A percentile compares a stretch with the other conserved stretches of the same genome.
phyloP scores from a whole-genome alignment of 805 yeast species.

The Cyberlindnera subsufficiens region DNA sequence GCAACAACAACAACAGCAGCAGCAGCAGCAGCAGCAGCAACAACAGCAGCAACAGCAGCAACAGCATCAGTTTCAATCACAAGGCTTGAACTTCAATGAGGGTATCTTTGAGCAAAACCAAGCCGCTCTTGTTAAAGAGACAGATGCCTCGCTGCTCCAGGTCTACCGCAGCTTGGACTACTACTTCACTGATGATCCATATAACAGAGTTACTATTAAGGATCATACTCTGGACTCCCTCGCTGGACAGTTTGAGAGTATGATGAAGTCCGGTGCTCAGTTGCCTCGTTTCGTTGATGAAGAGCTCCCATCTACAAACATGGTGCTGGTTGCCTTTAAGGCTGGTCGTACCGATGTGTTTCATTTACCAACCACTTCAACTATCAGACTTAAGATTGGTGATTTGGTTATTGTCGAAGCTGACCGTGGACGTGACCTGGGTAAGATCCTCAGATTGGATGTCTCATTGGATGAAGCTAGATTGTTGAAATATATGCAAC shows the following conservation, averaged over 20 bases:
- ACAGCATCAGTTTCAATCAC: not conserved
- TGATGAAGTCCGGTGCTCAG: conserved; percentile 14
- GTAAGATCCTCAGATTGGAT: conserved; percentile 63
- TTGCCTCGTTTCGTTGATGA: conserved; percentile 19
- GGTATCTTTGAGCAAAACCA: conserved; percentile 7
- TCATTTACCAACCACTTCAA: conserved; percentile 38
- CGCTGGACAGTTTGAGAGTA: conserved; percentile 6
- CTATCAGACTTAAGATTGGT: conserved; percentile 39
- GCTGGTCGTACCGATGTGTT: conserved; percentile 77
- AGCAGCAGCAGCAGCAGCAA: not conserved
- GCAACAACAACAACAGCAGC: not conserved
- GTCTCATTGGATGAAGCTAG: conserved; percentile 62
- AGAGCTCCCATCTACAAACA: conserved; percentile 25
- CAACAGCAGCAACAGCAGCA: conserved; percentile 5
- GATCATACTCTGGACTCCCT: conserved; percentile 6
- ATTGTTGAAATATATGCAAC: conserved; percentile 67
- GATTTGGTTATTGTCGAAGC: conserved; percentile 80
- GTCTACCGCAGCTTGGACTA: conserved; percentile 18
- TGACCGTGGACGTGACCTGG: conserved; percentile 78
- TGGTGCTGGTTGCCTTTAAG: conserved; percentile 70
- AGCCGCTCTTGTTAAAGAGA: conserved; percentile 9
- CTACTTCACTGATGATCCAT: conserved; percentile 21
- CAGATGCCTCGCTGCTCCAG: conserved; percentile 11
- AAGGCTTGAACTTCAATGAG: conserved; percentile 8
- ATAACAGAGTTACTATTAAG: conserved; percentile 18